Percentiles rank a stretch among this genome's conserved stretches.
Evolutionary conservation across 768 basidiomycete species (phyloP).

Genomic region (Mycena haematopus): DNA sequence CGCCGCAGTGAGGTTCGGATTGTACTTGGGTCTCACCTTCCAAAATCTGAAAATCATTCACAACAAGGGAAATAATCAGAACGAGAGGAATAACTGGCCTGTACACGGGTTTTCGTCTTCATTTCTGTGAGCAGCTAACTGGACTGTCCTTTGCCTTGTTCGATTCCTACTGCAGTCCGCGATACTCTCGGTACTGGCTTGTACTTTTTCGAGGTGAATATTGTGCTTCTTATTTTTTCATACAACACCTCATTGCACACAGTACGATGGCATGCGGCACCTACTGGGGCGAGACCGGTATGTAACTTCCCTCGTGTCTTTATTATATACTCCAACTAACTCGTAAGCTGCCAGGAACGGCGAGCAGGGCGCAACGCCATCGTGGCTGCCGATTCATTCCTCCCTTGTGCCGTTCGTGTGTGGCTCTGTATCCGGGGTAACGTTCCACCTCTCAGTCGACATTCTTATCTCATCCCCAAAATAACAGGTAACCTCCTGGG

Average conservation of each 20-base stretch:
- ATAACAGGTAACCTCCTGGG: constrained; percentile 75
- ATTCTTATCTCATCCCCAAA: constrained; percentile 33
- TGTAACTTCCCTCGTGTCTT: not conserved
- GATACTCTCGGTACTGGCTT: constrained; percentile 90
- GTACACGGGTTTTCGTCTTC: constrained; percentile 87
- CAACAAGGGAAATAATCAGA: constrained; percentile 71
- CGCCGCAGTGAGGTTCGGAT: constrained; percentile 60
- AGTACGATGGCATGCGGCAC: constrained; percentile 90
- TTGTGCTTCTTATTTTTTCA: not conserved
- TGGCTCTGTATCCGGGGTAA: constrained; percentile 87
- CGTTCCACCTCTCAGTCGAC: constrained; percentile 42
- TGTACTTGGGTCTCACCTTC: not conserved
- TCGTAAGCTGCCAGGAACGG: constrained; percentile 41
- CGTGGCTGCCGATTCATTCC: constrained; percentile 83
- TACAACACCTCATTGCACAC: not conserved
- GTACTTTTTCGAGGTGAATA: constrained; percentile 77
- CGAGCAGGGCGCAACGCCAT: constrained; percentile 82
- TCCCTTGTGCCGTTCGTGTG: constrained; percentile 90
- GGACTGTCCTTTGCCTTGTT: not conserved
- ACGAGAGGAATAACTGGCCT: constrained; percentile 68
- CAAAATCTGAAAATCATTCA: constrained; percentile 1
- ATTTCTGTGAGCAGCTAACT: constrained; percentile 63
- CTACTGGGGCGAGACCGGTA: constrained; percentile 75
- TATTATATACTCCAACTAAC: constrained; percentile 1
- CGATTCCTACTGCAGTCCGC: constrained; percentile 59